Percentiles rank a stretch among this genome's conserved stretches.
Evolutionary conservation across 306 rosid species (phyloP).

Genomic region (Erythrophleum fordii): DNA sequence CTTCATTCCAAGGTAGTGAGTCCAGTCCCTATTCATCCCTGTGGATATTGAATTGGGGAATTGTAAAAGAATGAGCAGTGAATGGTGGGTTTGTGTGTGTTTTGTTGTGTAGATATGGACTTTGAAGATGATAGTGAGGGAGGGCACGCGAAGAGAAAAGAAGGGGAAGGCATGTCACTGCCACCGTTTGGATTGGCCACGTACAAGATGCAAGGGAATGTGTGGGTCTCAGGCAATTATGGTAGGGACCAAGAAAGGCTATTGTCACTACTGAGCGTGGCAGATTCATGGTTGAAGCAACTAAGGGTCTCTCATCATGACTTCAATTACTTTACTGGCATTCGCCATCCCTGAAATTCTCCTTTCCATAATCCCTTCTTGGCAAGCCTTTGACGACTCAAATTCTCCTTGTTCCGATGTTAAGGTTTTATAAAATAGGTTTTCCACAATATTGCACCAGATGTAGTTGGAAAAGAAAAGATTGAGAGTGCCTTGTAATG

Average conservation of each 20-base stretch:
- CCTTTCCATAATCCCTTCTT: background rate
- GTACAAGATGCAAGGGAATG: constrained; percentile 84
- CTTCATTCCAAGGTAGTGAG: constrained; percentile 88
- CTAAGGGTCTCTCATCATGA: constrained; percentile 92
- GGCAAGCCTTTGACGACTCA: background rate
- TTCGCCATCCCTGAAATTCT: constrained; percentile 54
- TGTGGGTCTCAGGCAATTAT: constrained; percentile 79
- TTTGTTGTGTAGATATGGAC: constrained; percentile 61
- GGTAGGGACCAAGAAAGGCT: constrained; percentile 87
- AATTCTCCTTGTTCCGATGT: too few species aligned
- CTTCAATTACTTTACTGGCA: constrained; percentile 78
- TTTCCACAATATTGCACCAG: background rate
- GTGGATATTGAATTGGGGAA: background rate
- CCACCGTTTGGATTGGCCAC: constrained; percentile 92
- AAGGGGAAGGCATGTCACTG: constrained; percentile 63
- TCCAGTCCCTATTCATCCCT: background rate
- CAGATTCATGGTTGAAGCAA: constrained; percentile 97
- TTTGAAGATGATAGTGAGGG: constrained; percentile 60
- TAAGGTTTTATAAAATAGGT: background rate
- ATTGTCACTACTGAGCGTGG: constrained; percentile 72
- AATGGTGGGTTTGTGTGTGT: background rate
- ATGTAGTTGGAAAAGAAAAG: too few species aligned
- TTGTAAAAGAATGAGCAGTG: background rate
- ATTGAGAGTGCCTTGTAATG: too few species aligned
- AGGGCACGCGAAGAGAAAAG: constrained; percentile 56